phyloP scores from a whole-genome alignment of 257 asterid species.

The Linderniella brevidens region DNA sequence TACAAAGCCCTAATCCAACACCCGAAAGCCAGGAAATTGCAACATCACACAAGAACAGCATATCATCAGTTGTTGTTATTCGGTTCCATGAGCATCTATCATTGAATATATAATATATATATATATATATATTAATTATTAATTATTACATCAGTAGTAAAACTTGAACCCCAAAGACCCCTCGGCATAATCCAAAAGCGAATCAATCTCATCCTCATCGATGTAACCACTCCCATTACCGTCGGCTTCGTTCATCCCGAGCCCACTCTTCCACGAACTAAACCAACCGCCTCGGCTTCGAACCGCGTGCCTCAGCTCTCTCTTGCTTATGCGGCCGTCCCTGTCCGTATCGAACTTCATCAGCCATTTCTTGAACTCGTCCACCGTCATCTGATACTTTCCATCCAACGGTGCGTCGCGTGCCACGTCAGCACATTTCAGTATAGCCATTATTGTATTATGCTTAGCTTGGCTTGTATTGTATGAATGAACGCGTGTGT shows the following conservation, averaged over 20 bases:
- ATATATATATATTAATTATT: no score
- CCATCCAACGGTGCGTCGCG: conserved; percentile 12
- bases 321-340: conserved; percentile 27
- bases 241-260: conserved; percentile 18
- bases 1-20: no score
- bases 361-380: conserved; percentile 30
- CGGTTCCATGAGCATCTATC: no score
- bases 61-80: no score
- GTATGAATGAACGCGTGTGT: no score
- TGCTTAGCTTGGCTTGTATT: no score
- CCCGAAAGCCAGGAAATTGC: no score
- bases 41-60: no score
- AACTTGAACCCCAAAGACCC: conserved; percentile 16
- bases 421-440: conserved; percentile 6
- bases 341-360: conserved; percentile 18
- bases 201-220: conserved; percentile 24
- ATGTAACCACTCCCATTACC: conserved; percentile 15
- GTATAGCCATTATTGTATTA: no score
- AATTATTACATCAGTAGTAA: conserved; percentile 14
- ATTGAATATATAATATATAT: no score
- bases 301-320: conserved; percentile 23
- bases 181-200: conserved; percentile 24
- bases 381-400: conserved; percentile 22
- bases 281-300: conserved; percentile 26
- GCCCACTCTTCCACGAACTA: conserved; percentile 22